Base-by-base conservation (phyloP, 2,329 filamentous ascomycete genomes). In the Sporothrix globosa region DNA sequence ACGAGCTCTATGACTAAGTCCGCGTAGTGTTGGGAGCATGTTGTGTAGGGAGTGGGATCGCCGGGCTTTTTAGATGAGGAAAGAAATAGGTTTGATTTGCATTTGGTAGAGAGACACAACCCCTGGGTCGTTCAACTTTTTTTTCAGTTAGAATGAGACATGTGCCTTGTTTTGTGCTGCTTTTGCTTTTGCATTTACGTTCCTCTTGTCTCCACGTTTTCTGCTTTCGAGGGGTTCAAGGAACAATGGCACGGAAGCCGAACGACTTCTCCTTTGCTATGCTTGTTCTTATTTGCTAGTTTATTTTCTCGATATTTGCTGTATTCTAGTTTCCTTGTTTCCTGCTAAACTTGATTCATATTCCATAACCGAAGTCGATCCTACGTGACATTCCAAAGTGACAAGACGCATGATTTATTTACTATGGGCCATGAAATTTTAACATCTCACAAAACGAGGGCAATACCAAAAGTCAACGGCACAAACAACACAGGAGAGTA, bases 1-100 rank as follows among this genome's bases (percentile, higher is more conserved):
- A 97, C 82, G 95, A 94, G 83, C 92, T 98, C 80, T 98, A 98
- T 82, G 92, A 97, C 83, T 97, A 94, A 68, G 34, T 34, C 34
- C 9, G 34, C 7, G 34, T 7, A 4, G 5, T 21, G 50, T 30
- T 30, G 6, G 52, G 3, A 10, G 3, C 9, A 44, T 11, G 52
- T 9, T 30, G 52, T 24, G 52, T 97, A 94, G 93, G 80, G 83
- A 48, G 41, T 52, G 4, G 17, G 17, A 50, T 5, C 7, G 17
- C 17, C 17, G 2, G 48, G 48, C 48, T 50, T 50, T 50, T n/a
- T 9, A 52, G 56, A 46, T 30, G 50, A 30, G 27, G 27, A 27
- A 53, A 48, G 60, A 39, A 60, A 60, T 48, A 52, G 61, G 41
- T n/a, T 30, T 63, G 54, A 46, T 41, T 68, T 68, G 56, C 30